Base-by-base conservation (phyloP, 1,284 basidiomycete species). In the Cryptococcus amylolentus region DNA sequence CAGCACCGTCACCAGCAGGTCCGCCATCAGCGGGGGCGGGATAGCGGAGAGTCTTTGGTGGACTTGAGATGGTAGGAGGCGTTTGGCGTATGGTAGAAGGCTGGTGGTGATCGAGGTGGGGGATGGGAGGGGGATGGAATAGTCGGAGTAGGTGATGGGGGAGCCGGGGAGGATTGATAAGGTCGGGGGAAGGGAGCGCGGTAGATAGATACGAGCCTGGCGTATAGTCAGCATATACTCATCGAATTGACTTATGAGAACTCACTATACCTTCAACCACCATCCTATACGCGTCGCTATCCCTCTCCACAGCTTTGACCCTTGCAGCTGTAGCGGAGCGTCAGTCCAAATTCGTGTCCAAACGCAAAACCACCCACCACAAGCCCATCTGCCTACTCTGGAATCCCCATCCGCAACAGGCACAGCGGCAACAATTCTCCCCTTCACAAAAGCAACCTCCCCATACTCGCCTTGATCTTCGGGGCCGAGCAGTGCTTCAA, bases 361-460 rank as follows among this genome's bases (percentile, higher is more conserved):
- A 12, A 8, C 46, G 14, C 18, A 48, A 1, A 10, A 38, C 23
- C 4, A 67, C 70, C 56, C 55, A 72, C 72, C 72, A 51, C 65
- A 67, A 4, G 68, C 73, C 73, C 73, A 75, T 41, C 73, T 57
- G 16, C 71, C 70, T 5, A 74, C 63, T 37, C 73, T 66, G 23
- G 71, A 56, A 56, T 75, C 72, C 49, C 65, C 64, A 31, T 75
- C 72, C 14, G 63, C 54, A 16, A 74, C 73, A 20, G 73, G 73
- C 4, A 74, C 67, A 39, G 69, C 69, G 1, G 68, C 73, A 16
- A 75, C 57, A 5, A 61, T 41, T 44, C 60, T 46, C n/a, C 54
- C 50, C 38, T 51, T 55, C 2, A 51, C 56, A 3, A 42, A 57
- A 35, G 52, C 49, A 47, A 56, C 49, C 39, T 26, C 49, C 46